Base-by-base conservation (phyloP, 306 rosid genomes). In the Comarum palustre region DNA sequence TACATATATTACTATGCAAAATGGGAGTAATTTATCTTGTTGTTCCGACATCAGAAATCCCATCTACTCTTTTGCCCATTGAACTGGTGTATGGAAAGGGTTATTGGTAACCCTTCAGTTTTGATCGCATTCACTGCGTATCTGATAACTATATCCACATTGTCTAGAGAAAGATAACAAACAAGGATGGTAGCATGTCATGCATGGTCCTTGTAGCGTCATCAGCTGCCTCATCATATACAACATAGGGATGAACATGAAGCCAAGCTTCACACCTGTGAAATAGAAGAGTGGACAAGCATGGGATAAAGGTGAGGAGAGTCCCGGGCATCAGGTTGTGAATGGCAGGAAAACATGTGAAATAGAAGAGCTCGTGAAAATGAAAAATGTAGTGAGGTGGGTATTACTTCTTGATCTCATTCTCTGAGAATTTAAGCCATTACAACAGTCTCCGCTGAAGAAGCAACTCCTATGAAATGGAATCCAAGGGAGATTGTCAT, bases 321-420 rank as follows among this genome's bases (percentile, higher is more conserved):
- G 84, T 89, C 96, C 72, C 96, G 90, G 73, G 94, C 86, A 86
- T 93, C 92, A 87, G 81, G 93, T 15, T 77, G 83, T 41, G 83
- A 74, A 79, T 87, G 78, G 70, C 80, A 81, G 74, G 73, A 84
- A 78, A 83, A 89, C 98, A 89, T 84, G 98, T 94, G 98, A 93
- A 93, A 86, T 80, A 82, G 66, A 31, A 61, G 78, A 73, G 89
- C 85, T 87, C 85, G 98, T 90, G 97, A 89, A 74, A 69, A 77
- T 75, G 73, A 69, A 80, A 80, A 83, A 84, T 90, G 85, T 78
- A 82, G 82, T 78, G 87, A 86, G 90, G 98, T 93, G 93, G 71
- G 78, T 78, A 51, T 61, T 61, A 34, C 42, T 61, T 61, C 61
- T 25, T 55, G 61, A 24, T 20, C 61, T 55, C 65, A 13, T 59